Conservation (phyloP, 164 flowering plant species). For the Chimonanthus praecox region DNA sequence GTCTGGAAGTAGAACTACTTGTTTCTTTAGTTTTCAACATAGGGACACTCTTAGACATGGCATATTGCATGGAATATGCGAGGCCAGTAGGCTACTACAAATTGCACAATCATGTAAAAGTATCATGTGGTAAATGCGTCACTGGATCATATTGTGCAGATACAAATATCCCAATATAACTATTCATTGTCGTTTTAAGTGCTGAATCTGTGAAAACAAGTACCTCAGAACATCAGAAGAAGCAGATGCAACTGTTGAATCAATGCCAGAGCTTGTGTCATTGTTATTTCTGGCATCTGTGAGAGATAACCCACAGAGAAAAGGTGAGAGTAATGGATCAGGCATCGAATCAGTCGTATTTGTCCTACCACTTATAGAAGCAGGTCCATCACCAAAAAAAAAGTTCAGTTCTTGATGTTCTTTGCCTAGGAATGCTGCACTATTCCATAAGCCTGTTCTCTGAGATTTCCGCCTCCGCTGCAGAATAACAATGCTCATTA, state of each 20-base stretch:
- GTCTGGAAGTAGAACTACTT: too few species aligned
- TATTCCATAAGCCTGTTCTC: conserved; percentile 42
- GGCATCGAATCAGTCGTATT: conserved; percentile 33
- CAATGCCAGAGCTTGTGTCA: conserved; percentile 19
- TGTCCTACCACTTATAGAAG: conserved; percentile 22
- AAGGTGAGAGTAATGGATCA: conserved; percentile 70
- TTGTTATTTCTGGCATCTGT: conserved; percentile 22
- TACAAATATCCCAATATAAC: background rate
- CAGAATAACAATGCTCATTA: conserved; percentile 7
- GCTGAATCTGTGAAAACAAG: background rate
- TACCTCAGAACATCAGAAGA: conserved; percentile 40
- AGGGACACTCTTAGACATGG: background rate
- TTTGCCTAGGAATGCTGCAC: conserved; percentile 30
- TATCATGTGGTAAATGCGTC: background rate
- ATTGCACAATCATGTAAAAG: too few species aligned
- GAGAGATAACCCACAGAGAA: conserved; percentile 33
- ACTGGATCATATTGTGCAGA: background rate
- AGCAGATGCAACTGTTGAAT: conserved; percentile 5
- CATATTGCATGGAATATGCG: background rate
- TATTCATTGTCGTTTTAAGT: too few species aligned
- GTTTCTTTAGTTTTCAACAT: background rate
- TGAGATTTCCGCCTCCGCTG: conserved; percentile 59
- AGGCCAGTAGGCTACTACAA: too few species aligned
- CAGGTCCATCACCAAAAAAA: conserved; percentile 22
- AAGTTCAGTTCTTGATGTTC: conserved; percentile 40